phyloP scores from a whole-genome alignment of 345 rosid genomes.

The Linum usitatissimum region DNA sequence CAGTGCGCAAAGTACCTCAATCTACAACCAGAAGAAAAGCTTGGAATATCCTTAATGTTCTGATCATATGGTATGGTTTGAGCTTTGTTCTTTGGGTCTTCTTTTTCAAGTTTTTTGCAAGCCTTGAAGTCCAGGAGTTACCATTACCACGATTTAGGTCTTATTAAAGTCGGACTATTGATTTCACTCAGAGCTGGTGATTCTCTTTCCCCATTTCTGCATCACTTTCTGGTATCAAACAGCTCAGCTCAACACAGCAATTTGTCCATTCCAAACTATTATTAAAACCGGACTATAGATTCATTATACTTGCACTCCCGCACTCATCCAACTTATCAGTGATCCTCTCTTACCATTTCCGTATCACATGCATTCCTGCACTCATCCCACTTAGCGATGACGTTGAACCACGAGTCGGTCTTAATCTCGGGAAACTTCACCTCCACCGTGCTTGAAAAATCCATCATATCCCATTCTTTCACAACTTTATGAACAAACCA shows the following conservation, averaged over 20 bases:
- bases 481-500: neutral
- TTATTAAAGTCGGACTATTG: too few species aligned
- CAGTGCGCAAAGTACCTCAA: too few species aligned
- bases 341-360: neutral
- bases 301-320: too few species aligned
- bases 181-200: neutral
- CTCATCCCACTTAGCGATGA: neutral
- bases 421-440: neutral
- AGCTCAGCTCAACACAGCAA: neutral
- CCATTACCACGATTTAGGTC: too few species aligned
- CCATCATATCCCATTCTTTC: neutral
- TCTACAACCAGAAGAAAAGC: too few species aligned
- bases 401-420: neutral
- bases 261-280: neutral
- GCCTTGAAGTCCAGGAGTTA: too few species aligned
- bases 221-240: neutral
- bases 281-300: too few species aligned
- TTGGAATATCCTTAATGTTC: too few species aligned
- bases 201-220: neutral
- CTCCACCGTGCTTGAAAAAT: neutral
- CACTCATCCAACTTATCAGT: neutral
- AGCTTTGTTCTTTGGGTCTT: too few species aligned
- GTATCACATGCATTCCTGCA: neutral
- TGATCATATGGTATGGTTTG: too few species aligned
- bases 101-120: too few species aligned